These are phyloP conservation scores for Dictyostelium citrinum DNA, from an alignment of 78 protist genomes.

Conservation along the genomic window DNA sequence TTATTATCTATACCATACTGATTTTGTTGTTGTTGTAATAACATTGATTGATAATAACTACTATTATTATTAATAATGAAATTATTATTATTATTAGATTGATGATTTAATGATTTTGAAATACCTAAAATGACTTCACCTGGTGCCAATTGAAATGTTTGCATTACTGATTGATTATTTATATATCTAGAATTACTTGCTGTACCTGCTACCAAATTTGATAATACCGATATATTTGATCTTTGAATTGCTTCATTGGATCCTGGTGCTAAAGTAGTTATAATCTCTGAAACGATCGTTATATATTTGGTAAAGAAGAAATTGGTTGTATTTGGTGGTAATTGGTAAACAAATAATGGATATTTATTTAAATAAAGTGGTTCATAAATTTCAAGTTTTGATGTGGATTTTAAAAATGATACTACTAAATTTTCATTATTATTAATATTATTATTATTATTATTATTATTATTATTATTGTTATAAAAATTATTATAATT, in stretches of 20 bases:
- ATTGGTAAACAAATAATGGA: conserved; percentile 75
- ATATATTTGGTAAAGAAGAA: conserved; percentile 63
- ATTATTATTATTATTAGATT: background rate
- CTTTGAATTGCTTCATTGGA: background rate
- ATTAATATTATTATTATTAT: background rate
- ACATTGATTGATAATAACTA: background rate
- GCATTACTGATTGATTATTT: conserved; percentile 75
- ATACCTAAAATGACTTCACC: conserved; percentile 50
- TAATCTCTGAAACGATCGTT: conserved; percentile 23
- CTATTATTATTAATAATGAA: background rate
- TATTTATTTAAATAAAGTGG: conserved; percentile 69
- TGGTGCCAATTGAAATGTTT: conserved; percentile 41
- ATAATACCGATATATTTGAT: conserved; percentile 20
- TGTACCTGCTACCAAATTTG: conserved; percentile 71
- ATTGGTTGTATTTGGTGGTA: conserved; percentile 36
- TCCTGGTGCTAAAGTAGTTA: background rate
- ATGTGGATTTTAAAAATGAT: conserved; percentile 25
- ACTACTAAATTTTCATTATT: conserved; percentile 29
- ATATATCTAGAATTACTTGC: conserved; percentile 57
- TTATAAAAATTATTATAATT: background rate
- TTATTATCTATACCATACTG: background rate
- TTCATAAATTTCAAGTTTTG: conserved; percentile 67
- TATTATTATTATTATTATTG: background rate
- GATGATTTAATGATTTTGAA: conserved; percentile 29
- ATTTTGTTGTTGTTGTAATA: background rate